These are phyloP conservation scores for Pseudonitzschia multistriata DNA, from an alignment of 108 stramenopile species.

Conservation along the genomic window DNA sequence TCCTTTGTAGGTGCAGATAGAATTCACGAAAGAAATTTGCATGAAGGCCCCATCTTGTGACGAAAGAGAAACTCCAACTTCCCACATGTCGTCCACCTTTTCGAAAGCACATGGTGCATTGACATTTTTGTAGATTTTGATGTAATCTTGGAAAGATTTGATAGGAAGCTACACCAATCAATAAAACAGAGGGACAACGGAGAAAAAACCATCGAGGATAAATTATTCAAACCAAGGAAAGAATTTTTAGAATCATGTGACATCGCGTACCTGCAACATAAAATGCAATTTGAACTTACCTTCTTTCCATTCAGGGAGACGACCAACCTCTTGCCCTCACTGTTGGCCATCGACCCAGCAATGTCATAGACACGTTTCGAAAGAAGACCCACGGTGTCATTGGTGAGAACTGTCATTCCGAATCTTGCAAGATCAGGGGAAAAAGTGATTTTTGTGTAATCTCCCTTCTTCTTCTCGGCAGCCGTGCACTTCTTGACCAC, in stretches of 20 bases:
- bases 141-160: slow-evolving; percentile 90
- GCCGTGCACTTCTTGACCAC: slow-evolving; percentile 60
- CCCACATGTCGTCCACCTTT: slow-evolving; percentile 88
- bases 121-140: slow-evolving; percentile 88
- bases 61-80: slow-evolving; percentile 79
- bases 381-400: slow-evolving; percentile 88
- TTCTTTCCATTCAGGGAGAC: slow-evolving; percentile 93
- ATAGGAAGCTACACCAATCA: slow-evolving; percentile 49
- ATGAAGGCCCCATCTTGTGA: slow-evolving; percentile 83
- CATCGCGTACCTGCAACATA: neutral
- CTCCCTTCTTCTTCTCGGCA: slow-evolving; percentile 75
- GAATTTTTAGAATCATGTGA: neutral
- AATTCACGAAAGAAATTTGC: slow-evolving; percentile 98
- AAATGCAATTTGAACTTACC: slow-evolving; percentile 7
- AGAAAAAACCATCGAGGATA: neutral
- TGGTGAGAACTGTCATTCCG: slow-evolving; percentile 89
- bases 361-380: slow-evolving; percentile 98
- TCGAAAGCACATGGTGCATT: slow-evolving; percentile 80
- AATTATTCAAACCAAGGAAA: neutral
- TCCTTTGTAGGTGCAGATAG: slow-evolving; percentile 95
- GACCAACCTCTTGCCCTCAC: slow-evolving; percentile 78
- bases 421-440: slow-evolving; percentile 91
- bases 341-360: slow-evolving; percentile 89
- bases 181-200: neutral
- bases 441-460: slow-evolving; percentile 98